Base-by-base conservation (phyloP, 2,329 filamentous ascomycete species). In the Pseudogymnoascus sp. region DNA sequence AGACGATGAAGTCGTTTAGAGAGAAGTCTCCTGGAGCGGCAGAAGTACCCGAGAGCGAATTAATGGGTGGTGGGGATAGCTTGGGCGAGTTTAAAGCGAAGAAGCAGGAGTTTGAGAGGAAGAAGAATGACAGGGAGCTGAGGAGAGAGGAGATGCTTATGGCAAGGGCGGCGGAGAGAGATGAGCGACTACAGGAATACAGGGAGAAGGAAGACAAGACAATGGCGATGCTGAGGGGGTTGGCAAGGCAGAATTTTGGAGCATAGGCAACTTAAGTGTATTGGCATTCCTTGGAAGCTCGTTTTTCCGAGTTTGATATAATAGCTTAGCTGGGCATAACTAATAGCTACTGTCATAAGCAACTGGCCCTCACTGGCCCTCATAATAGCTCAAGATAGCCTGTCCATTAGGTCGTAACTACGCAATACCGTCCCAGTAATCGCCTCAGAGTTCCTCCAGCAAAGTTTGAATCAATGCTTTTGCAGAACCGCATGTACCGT, bases 121-220 rank as follows among this genome's bases (percentile, higher is more conserved):
- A 88, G 76, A 96, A 93, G 81, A 91, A 87, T 69, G 92, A 96
- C 75, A 76, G 93, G 61, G 91, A 97, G 79, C 77, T 95, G 14
- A 77, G 91, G 64, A 83, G 90, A 70, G 93, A 97, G 75, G 93
- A 96, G 76, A 82, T 91, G 63, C 77, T 89, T 65, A 78, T 91
- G 71, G 91, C 91, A 10, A 84, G 85, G 71, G 81, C 82, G 65
- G 91, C 86, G 56, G 93, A 97, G 80, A 81, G 92, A 68, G 91
- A 96, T 72, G 89, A 92, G 78, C 83, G 86, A 69, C 72, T 93
- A 61, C 79, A 82, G 69, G 85, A 83, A 67, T 88, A 90, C 75
- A 82, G 84, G 70, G 84, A 84, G 70, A 90, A 91, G 75, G 93
- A 98, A 76, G 88, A 92, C 66, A 86, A 85, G 71, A 96, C 91